These are phyloP conservation scores for Podila horticola DNA, from an alignment of 192 early-diverging fungal genomes.

Conservation along the genomic window DNA sequence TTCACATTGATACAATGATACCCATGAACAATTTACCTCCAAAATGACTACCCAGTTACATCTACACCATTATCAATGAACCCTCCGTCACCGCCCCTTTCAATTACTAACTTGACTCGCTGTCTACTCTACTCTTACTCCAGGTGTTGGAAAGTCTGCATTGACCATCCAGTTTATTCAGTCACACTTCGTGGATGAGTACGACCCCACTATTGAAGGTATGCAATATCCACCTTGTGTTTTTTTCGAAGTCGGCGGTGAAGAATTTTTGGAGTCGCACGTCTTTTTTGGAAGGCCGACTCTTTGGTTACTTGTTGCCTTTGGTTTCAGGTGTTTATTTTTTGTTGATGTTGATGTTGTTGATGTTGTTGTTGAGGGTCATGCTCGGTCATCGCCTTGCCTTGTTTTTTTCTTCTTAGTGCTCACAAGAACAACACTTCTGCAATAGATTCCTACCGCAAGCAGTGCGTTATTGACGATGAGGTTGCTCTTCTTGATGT, in stretches of 20 bases:
- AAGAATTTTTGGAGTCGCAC: too few relatives aligned
- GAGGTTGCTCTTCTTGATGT: constrained; percentile 90
- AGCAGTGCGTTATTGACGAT: constrained; percentile 94
- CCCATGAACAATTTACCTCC: neutral
- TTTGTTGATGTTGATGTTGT: constrained; percentile 3
- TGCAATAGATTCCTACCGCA: constrained; percentile 89
- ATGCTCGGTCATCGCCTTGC: too few relatives aligned
- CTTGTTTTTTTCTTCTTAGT: too few relatives aligned
- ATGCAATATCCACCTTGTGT: constrained; percentile 5
- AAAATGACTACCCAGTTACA: neutral
- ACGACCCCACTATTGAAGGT: constrained; percentile 97
- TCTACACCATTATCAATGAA: too few relatives aligned
- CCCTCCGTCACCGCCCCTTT: neutral
- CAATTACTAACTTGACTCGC: neutral
- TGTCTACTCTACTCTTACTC: neutral
- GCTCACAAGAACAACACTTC: neutral
- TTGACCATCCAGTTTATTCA: constrained; percentile 87
- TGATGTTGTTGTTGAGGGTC: neutral
- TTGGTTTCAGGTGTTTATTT: neutral
- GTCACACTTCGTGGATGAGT: constrained; percentile 88
- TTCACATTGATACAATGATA: neutral
- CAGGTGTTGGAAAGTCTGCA: constrained; percentile 83
- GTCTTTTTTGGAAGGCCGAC: neutral
- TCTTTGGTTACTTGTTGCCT: neutral
- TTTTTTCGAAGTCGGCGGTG: too few relatives aligned